Base-by-base conservation (phyloP, 2,329 filamentous ascomycete genomes). In the Niveomyces coronatus region DNA sequence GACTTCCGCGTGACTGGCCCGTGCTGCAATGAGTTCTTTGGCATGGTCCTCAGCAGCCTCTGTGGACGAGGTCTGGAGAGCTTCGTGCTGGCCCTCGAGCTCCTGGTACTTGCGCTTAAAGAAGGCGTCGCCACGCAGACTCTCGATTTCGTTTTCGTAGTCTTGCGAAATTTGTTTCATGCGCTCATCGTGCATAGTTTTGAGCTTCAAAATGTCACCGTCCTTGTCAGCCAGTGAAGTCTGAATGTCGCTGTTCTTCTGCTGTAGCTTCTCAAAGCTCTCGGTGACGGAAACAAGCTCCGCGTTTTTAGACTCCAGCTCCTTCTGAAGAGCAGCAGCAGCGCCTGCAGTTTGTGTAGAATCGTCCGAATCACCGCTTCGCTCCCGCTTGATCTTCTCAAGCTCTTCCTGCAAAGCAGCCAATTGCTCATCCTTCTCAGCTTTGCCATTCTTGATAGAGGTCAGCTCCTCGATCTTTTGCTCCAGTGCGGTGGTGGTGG, bases 141-240 rank as follows among this genome's bases (percentile, higher is more conserved):
- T 70, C 49, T 79, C 75, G 38, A 81, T 79, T 53, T 80, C 75
- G n/a, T 68, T 65, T 52, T 79, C 71, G 46, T 77, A 78, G 46
- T 79, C 75, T 45, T 71, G 62, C 2, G 74, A 74, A 39, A 80
- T 55, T 43, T 67, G 68, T 53, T 71, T 64, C 46, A 81, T 63
- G 50, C 75, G 71, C 46, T 70, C 65, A 43, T 73, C 65, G 49
- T 80, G 72, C 53, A 68, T 70, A 29, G 63, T 60, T 54, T 75
- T 68, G 43, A 77, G 55, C 50, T 67, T 67, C 11, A 65, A 57
- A 17, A 72, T 65, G 17, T 64, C 61, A 17, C 59, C 62, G 8
- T 71, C 70, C 52, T 72, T 74, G 42, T 53, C 58, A 22, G 59
- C 55, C 32, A 60, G 56, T 35, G 72, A 65, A 20, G 62, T 59